Base-by-base conservation (phyloP, 495 filamentous ascomycete genomes). In the Rhizodiscina lignyota region DNA sequence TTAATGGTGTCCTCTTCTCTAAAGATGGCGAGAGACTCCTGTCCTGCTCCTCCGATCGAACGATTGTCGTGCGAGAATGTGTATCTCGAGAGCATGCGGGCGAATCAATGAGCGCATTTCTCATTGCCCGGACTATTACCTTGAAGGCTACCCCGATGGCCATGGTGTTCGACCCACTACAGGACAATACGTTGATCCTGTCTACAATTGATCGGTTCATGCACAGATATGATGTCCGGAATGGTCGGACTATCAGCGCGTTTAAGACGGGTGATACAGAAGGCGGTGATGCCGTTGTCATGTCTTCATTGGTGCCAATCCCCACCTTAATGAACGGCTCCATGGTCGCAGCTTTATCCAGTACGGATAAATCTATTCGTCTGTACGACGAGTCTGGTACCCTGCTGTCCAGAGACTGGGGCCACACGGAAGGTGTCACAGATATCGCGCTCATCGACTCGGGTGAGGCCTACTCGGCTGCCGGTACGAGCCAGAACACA, bases 321-420 rank as follows among this genome's bases (percentile, higher is more conserved):
- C 41, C 45, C 32, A 26, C 53, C 38, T 22, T 52, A 34, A 41
- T 40, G 41, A 46, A 55, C 50, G 43, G 61, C 6, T 58, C 63
- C 33, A 61, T 87, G 30, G 64, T 97, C 37, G 58, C 85, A 18
- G 89, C 81, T 15, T 64, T 91, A 18, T 94, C 91, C 4, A 83
- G 80, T 43, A 91, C 80, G 3, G 89, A 97, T 52, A 96, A 94
- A 49, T 94, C 89, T 4, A 75, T 97, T 38, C 66, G 89, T 16
- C 58, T 96, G 2, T 96, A 97, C 51, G 80, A 91, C 42, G 74
- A 78, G 30, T 67, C 68, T 27, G 87, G 86, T 11, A 51, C 61
- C 18, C 73, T 97, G 41, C 58, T 94, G 35, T 77, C 81, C 18
- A 74, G 81, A 24, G 89, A 93, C 54, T 93, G 83, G 66, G 91